Base-by-base conservation (phyloP, 108 stramenopile species). In the Skeletonema tropicum region DNA sequence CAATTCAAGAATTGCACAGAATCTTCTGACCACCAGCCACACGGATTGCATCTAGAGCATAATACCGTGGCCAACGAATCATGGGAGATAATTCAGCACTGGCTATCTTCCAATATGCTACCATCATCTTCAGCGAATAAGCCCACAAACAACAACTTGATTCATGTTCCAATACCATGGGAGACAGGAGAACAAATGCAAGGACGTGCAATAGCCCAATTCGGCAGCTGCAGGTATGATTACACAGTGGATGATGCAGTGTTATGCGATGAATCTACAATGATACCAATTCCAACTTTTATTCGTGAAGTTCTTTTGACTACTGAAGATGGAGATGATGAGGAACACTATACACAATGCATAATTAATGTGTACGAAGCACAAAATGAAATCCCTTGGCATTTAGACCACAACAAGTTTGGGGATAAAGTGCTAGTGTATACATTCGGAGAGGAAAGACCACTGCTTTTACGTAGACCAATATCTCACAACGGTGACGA, bases 361-460 rank as follows among this genome's bases (percentile, higher is more conserved):
- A 84, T 84, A 42, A 80, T 84, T 41, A 84, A 84, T 35, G 61
- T 57, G 12, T 80, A 84, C 30, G 59, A 63, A 26, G 58, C 38
- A 30, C n/a, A 59, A 3, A 52, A 59, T 46, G 32, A 52, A 21
- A 84, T 84, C 23, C 79, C 83, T 0, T 84, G 83, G 83, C 83
- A 84, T 71, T 31, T 71, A n/a, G 83, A 84, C 36, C 70, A 80
- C 71, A 60, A 23, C 13, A 29, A 60, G 7, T 84, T 84, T 76
- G 83, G 83, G 23, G 70, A 75, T 42, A 61, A 45, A 23, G 75
- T 84, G 42, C 45, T 84, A 6, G 79, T 84, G 15, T 84, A 57
- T 52, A 71, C 79, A 0, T 84, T 84, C 60, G 83, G 83, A 8
- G 83, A 84, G 59, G 62, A 60, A n/a, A 68, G 83, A n/a, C 83